A percentile compares a stretch with the other conserved stretches of the same genome.
phyloP scores from a whole-genome alignment of 2,329 filamentous ascomycete genomes.

The Ploettnerulaceae sp. region DNA sequence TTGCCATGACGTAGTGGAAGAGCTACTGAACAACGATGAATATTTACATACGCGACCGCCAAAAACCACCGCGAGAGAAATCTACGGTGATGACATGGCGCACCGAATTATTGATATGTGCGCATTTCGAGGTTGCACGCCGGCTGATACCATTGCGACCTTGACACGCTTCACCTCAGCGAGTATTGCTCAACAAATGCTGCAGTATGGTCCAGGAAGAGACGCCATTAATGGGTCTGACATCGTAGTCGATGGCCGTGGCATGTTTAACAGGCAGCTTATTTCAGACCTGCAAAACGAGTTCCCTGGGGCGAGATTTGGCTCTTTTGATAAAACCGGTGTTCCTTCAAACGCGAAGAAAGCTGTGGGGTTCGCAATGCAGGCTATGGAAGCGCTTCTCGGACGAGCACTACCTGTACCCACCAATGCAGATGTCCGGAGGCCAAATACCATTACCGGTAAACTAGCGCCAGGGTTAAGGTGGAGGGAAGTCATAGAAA shows the following conservation, averaged over 20 bases:
- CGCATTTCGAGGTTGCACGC: constrained; percentile 25
- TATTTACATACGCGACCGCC: constrained; percentile 30
- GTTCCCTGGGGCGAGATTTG: constrained; percentile 30
- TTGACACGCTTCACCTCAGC: constrained; percentile 33
- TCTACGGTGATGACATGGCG: constrained; percentile 32
- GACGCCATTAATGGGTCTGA: constrained; percentile 31
- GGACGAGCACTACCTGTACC: constrained; percentile 33
- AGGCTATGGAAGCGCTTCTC: constrained; percentile 34
- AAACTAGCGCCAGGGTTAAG: constrained; percentile 32
- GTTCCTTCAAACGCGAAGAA: constrained; percentile 34
- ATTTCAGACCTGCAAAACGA: constrained; percentile 30
- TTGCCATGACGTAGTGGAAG: constrained; percentile 31
- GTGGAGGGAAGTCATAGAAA: constrained; percentile 34
- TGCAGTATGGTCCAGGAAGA: constrained; percentile 30
- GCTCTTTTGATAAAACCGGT: constrained; percentile 32
- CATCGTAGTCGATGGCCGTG: constrained; percentile 31
- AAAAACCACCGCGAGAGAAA: constrained; percentile 33
- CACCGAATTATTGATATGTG: constrained; percentile 31
- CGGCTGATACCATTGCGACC: constrained; percentile 31
- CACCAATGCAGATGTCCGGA: constrained; percentile 31
- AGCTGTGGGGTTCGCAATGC: constrained; percentile 35
- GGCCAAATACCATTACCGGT: constrained; percentile 34
- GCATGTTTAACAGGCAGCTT: constrained; percentile 30
- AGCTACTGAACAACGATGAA: constrained; percentile 28
- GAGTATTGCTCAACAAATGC: constrained; percentile 32